A percentile compares a stretch with the other conserved stretches of the same genome.
These are phyloP conservation scores for Vigna nakashimae DNA, from an alignment of 306 rosid genomes.

Conservation along the genomic window DNA sequence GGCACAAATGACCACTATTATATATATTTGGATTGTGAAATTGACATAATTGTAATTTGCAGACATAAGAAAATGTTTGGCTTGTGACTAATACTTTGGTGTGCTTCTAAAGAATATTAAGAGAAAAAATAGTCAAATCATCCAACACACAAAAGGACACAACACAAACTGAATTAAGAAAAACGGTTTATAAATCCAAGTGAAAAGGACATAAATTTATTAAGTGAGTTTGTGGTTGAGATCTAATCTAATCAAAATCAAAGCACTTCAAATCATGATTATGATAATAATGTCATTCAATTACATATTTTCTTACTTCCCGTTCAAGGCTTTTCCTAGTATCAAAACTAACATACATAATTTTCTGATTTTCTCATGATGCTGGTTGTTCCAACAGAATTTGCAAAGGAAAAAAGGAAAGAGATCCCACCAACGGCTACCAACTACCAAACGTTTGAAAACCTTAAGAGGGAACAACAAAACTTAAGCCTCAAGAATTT, in stretches of 20 bases:
- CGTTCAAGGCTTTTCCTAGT: conserved; percentile 55
- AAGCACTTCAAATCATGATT: conserved; percentile 16
- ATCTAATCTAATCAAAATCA: conserved; percentile 31
- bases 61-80: background rate
- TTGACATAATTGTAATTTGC: background rate
- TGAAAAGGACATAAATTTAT: conserved; percentile 31
- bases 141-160: background rate
- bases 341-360: conserved; percentile 17
- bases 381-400: conserved; percentile 65
- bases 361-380: conserved; percentile 38
- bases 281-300: background rate
- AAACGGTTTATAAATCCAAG: background rate
- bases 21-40: background rate
- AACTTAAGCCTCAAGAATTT: conserved; percentile 45
- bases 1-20: conserved; percentile 27
- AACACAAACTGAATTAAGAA: background rate
- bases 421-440: conserved; percentile 48
- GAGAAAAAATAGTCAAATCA: conserved; percentile 28
- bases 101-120: background rate
- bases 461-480: conserved; percentile 50
- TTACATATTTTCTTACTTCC: conserved; percentile 47
- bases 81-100: conserved; percentile 20
- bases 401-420: conserved; percentile 23
- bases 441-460: conserved; percentile 53
- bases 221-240: conserved; percentile 46